These are phyloP conservation scores for Mycotypha africana DNA, from an alignment of 371 early-diverging fungal species.

Conservation along the genomic window DNA sequence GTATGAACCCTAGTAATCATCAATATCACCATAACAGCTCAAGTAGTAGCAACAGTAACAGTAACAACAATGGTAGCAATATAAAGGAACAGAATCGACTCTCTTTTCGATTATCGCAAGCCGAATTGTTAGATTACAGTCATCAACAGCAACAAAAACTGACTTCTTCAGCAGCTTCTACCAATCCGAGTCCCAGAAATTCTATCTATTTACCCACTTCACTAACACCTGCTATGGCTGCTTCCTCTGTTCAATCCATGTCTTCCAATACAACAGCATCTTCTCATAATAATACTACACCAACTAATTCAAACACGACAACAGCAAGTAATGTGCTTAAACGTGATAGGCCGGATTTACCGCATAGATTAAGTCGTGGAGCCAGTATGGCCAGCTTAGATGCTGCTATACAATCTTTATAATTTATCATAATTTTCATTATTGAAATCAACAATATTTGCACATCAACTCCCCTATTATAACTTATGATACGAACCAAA, in stretches of 20 bases:
- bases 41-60: background rate
- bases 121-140: conserved; percentile 32
- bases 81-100: conserved; percentile 1
- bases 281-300: no score
- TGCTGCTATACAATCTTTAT: conserved; percentile 12
- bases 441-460: no score
- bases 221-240: background rate
- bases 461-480: no score
- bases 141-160: conserved; percentile 7
- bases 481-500: no score
- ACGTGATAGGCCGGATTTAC: background rate
- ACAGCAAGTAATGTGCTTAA: no score
- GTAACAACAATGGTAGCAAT: background rate
- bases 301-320: background rate
- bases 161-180: background rate
- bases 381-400: conserved; percentile 27
- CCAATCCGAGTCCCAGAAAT: background rate
- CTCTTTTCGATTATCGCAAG: conserved; percentile 12
- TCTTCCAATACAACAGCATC: background rate
- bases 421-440: background rate
- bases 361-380: conserved; percentile 16
- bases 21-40: no score
- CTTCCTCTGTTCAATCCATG: background rate
- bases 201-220: background rate
- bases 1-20: no score